Conservation (phyloP, 352 stramenopile genomes). For the Hyaloperonospora arabidopsidis region DNA sequence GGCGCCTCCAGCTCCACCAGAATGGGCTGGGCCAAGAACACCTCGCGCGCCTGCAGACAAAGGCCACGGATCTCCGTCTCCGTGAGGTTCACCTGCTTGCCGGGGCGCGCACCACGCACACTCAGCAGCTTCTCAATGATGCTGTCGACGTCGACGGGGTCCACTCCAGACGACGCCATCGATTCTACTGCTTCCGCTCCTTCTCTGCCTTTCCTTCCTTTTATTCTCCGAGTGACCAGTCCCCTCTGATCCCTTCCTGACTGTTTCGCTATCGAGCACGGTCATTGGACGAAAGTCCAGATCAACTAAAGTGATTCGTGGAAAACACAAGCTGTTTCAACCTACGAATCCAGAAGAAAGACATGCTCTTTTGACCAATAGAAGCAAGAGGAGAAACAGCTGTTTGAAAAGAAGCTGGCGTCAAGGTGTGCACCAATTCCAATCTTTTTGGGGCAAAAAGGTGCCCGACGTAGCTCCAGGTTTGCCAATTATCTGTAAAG, state of each 20-base stretch:
- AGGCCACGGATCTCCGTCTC: conserved; percentile 96
- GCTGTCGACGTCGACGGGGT: conserved; percentile 76
- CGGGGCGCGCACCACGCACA: conserved; percentile 79
- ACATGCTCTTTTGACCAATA: too few relatives aligned
- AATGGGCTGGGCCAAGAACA: conserved; percentile 98
- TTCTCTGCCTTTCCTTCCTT: conserved; percentile 29
- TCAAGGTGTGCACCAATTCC: too few relatives aligned
- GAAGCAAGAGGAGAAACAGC: conserved; percentile 3
- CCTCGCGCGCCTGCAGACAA: conserved; percentile 93
- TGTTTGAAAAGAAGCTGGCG: conserved; percentile 2
- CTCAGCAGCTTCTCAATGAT: conserved; percentile 89
- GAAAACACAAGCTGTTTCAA: conserved; percentile 7
- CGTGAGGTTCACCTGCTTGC: conserved; percentile 90
- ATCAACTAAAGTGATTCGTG: conserved; percentile 1
- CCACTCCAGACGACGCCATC: conserved; percentile 49
- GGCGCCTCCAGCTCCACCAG: conserved; percentile 98
- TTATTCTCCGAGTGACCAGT: conserved; percentile 19
- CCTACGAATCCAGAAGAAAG: conserved; percentile 11
- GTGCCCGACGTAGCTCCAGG: too few relatives aligned
- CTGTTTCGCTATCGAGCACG: conserved; percentile 9
- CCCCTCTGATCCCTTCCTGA: conserved; percentile 11
- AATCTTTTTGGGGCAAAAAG: too few relatives aligned
- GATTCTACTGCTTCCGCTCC: conserved; percentile 12
- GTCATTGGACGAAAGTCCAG: conserved; percentile 16
- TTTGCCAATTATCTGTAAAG: too few relatives aligned